Evolutionary conservation across 1,284 basidiomycete genomes (phyloP).

Genomic region (Cryptococcus sp.): DNA sequence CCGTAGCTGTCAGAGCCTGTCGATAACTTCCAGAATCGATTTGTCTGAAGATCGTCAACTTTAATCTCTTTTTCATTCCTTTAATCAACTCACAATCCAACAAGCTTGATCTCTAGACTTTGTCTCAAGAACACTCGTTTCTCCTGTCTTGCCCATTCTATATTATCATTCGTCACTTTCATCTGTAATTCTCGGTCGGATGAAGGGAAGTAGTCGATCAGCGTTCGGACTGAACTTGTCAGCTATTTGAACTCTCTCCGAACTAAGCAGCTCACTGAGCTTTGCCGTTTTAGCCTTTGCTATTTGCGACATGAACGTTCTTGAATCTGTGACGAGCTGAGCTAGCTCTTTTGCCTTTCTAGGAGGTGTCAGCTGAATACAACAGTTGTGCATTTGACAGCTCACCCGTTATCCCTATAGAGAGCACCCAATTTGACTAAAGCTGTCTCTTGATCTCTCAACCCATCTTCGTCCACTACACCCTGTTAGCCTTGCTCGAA

Average conservation of each 20-base stretch:
- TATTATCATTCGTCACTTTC: conserved; percentile 79
- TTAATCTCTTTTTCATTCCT: no score
- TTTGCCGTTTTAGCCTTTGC: conserved; percentile 99
- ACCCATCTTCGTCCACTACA: conserved; percentile 55
- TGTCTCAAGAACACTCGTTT: conserved; percentile 96
- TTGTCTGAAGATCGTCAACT: conserved; percentile 51
- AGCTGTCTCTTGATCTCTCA: conserved; percentile 80
- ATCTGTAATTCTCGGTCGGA: conserved; percentile 76
- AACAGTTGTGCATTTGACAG: conserved; percentile 10
- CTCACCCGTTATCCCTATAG: conserved; percentile 78
- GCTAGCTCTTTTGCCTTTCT: conserved; percentile 83
- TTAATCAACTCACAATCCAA: conserved; percentile 60
- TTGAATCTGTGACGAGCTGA: conserved; percentile 77
- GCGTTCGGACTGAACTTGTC: conserved; percentile 65
- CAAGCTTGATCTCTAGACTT: conserved; percentile 84
- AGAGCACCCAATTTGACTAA: conserved; percentile 81
- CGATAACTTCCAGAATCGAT: conserved; percentile 74
- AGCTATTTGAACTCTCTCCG: not conserved
- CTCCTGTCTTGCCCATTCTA: conserved; percentile 86
- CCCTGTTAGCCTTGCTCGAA: not conserved
- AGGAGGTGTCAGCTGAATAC: not conserved
- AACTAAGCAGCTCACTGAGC: conserved; percentile 60
- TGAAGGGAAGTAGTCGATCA: conserved; percentile 84
- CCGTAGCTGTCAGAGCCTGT: conserved; percentile 75
- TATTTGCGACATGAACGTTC: conserved; percentile 87